A percentile compares a stretch with the other conserved stretches of the same genome.
Conservation (phyloP, 192 early-diverging fungal species). For the Linnemannia exigua region DNA sequence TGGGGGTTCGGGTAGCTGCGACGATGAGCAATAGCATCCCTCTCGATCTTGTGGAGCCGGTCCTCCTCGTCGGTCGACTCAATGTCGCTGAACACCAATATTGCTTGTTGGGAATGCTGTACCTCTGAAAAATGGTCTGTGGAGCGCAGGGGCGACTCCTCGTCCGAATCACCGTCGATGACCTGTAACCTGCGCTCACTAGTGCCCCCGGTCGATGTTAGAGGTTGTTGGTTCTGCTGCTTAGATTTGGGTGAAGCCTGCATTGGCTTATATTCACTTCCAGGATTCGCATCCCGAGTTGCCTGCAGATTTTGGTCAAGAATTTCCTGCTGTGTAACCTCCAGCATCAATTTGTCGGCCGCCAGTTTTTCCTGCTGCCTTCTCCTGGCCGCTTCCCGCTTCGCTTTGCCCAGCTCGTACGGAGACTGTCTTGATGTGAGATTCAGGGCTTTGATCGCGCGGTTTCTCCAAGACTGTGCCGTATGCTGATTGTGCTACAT, state of each 20-base stretch:
- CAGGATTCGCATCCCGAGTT: not conserved
- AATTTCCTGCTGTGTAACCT: not conserved
- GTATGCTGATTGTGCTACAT: slow-evolving; percentile 25
- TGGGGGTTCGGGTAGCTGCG: not conserved
- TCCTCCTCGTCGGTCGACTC: not conserved
- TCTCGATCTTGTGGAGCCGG: not conserved
- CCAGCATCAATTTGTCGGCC: not conserved
- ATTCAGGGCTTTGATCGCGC: slow-evolving; percentile 19
- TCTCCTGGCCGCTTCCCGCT: slow-evolving; percentile 7
- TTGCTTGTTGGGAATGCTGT: not conserved
- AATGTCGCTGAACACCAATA: not conserved
- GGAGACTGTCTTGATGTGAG: slow-evolving; percentile 13
- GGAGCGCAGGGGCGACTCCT: not conserved
- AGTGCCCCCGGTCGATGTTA: too few species aligned
- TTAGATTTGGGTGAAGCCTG: too few species aligned
- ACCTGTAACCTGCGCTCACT: not conserved
- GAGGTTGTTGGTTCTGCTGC: not conserved
- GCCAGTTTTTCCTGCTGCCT: not conserved
- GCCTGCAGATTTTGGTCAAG: not conserved
- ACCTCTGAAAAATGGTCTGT: not conserved
- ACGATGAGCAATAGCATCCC: not conserved
- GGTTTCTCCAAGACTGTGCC: slow-evolving; percentile 35
- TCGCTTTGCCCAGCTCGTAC: slow-evolving; percentile 19
- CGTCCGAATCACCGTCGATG: slow-evolving; percentile 8
- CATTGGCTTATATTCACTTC: not conserved